Conservation (phyloP, 331 rosid species). For the Phaseolus coccineus region DNA sequence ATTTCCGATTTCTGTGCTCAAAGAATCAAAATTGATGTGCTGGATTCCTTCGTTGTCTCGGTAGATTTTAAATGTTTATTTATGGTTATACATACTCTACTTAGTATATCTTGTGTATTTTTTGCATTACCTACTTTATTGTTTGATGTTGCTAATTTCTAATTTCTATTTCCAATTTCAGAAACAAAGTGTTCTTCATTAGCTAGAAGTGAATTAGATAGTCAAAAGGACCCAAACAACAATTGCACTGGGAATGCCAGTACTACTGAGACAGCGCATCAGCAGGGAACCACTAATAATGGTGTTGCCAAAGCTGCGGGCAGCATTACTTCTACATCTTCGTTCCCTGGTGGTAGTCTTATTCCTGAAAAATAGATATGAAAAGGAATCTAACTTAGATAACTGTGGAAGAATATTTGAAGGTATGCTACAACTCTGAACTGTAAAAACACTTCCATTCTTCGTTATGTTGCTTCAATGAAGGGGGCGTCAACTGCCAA, state of each 20-base stretch:
- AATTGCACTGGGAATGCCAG: constrained; percentile 56
- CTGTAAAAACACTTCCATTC: constrained; percentile 40
- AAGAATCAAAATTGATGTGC: neutral
- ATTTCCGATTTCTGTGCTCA: constrained; percentile 12
- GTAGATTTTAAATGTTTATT: constrained; percentile 1
- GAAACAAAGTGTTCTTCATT: constrained; percentile 83
- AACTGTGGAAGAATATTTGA: constrained; percentile 29
- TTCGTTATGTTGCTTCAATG: constrained; percentile 43
- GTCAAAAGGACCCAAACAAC: constrained; percentile 59
- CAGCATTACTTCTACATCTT: constrained; percentile 48
- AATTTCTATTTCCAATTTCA: constrained; percentile 52
- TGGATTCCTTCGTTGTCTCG: constrained; percentile 5
- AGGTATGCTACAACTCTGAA: constrained; percentile 52
- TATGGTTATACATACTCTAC: constrained; percentile 12
- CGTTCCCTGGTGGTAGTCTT: constrained; percentile 43
- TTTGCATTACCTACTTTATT: constrained; percentile 25
- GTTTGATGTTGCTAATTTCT: constrained; percentile 34
- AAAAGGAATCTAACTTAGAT: constrained; percentile 52
- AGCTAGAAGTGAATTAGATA: constrained; percentile 74
- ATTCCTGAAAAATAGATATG: constrained; percentile 60
- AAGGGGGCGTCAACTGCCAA: constrained; percentile 36
- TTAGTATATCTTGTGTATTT: constrained; percentile 5
- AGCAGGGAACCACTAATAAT: constrained; percentile 56
- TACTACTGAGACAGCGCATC: constrained; percentile 52
- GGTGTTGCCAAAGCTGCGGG: constrained; percentile 57